Conservation (phyloP, 2,329 filamentous ascomycete genomes). For the Aspergillus fructus region DNA sequence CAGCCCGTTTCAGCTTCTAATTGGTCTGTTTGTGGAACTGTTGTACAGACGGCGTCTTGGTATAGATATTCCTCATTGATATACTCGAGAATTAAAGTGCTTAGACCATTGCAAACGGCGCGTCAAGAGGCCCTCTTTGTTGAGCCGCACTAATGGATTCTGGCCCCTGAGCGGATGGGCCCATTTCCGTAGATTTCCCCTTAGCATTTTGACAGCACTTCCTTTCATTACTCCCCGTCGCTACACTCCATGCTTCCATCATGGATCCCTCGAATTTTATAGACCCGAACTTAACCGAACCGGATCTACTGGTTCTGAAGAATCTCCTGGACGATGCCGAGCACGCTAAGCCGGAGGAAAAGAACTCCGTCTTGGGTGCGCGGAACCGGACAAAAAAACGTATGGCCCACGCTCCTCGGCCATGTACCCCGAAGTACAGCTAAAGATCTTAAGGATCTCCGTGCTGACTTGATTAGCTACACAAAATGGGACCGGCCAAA, state of each 20-base stretch:
- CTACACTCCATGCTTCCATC: not conserved
- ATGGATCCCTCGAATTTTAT: slow-evolving; percentile 33
- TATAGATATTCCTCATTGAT: not conserved
- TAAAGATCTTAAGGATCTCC: not conserved
- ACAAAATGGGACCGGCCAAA: not conserved
- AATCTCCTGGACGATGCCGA: slow-evolving; percentile 36
- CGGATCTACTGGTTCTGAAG: slow-evolving; percentile 41
- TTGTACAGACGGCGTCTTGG: not conserved
- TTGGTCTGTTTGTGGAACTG: not conserved
- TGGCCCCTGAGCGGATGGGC: not conserved
- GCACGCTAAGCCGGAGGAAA: not conserved
- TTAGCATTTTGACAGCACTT: not conserved
- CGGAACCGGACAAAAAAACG: not conserved
- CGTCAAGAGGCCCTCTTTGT: not conserved
- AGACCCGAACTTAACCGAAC: slow-evolving; percentile 36
- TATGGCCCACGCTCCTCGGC: not conserved
- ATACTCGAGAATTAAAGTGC: not conserved
- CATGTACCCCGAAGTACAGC: not conserved
- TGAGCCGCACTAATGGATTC: not conserved
- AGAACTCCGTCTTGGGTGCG: not conserved
- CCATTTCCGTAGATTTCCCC: not conserved
- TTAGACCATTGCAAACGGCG: not conserved
- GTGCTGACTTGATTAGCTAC: slow-evolving; percentile 12
- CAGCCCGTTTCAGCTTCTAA: not conserved
- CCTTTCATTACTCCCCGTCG: not conserved